Evolutionary conservation across 108 stramenopile species (phyloP), one percentile per base, ranked within the genome.

Genomic region (Pelagomonas calceolata): DNA sequence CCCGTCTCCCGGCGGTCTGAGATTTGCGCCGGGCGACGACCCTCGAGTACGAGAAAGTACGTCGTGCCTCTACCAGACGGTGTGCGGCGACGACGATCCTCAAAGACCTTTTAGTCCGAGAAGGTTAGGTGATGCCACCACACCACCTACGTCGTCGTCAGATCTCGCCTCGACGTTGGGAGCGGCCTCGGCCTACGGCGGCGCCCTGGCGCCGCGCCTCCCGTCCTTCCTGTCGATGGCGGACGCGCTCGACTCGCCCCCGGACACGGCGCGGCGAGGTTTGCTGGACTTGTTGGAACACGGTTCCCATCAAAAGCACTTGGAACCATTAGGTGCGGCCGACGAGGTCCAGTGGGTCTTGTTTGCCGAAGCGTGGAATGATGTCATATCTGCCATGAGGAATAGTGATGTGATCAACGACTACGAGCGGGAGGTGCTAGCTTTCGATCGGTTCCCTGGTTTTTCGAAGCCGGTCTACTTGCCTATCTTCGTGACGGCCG

Each of bases 341-440:
- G 51, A 60, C 51, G 51, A 60, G 51, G 14, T 26, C 51, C 51
- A 94, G 80, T 98, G 97, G 97, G 92, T 91, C 4, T 90, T 94
- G 85, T 96, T 98, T 76, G 92, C 92, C 68, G 88, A 92, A 36
- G 94, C 92, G 4, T 98, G 97, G 97, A 98, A 98, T 74, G 94
- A 95, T 73, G 89, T 96, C 71, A 89, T 96, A 71, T 77, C 89
- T 65, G 80, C 88, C 37, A 91, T 96, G 75, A 66, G 80, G 21
- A 16, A 15, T 32, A 63, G 60, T 68, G 97, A 98, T 80, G 85
- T 94, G 73, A 80, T 98, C 67, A 93, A 90, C 31, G 93, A 94
- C 72, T 73, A 84, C 0, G 97, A 98, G 79, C 87, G 89, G 69
- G 90, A 90, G 71, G 91, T 91, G 68, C 79, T 98, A 65, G 91